A percentile compares a stretch with the other conserved stretches of the same genome.
phyloP scores from a whole-genome alignment of 352 stramenopile species.

The Pythium coloratum region DNA sequence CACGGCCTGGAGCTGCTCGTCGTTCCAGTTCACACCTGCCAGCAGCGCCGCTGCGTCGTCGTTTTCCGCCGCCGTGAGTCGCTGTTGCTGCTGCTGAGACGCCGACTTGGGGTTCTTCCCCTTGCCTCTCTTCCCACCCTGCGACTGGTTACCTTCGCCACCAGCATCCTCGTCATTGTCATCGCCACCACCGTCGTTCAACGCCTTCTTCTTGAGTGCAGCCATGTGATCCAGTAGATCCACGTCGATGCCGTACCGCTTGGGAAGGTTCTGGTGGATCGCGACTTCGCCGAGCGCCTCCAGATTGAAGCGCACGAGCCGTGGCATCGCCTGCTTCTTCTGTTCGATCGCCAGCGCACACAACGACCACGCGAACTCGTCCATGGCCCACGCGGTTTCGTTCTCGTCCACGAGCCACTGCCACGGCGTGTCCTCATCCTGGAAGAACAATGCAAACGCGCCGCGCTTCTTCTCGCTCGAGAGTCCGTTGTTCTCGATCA shows the following conservation, averaged over 20 bases:
- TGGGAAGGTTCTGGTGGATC: slow-evolving; percentile 48
- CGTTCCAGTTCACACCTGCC: slow-evolving; percentile 56
- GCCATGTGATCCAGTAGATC: slow-evolving; percentile 54
- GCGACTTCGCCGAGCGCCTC: slow-evolving; percentile 63
- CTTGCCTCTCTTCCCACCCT: not conserved
- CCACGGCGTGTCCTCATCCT: slow-evolving; percentile 42
- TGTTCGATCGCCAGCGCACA: slow-evolving; percentile 56
- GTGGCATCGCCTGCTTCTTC: slow-evolving; percentile 52
- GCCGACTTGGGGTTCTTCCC: slow-evolving; percentile 13
- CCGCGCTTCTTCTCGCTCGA: slow-evolving; percentile 52
- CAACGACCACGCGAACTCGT: slow-evolving; percentile 77
- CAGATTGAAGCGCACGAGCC: slow-evolving; percentile 52
- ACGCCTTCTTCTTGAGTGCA: slow-evolving; percentile 41
- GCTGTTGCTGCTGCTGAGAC: slow-evolving; percentile 31
- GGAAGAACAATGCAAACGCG: slow-evolving; percentile 57
- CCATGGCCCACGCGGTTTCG: slow-evolving; percentile 52
- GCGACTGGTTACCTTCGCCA: not conserved
- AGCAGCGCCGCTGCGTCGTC: slow-evolving; percentile 54
- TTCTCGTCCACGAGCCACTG: slow-evolving; percentile 64
- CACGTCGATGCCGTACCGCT: slow-evolving; percentile 67
- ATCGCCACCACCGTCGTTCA: slow-evolving; percentile 10
- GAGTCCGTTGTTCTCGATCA: slow-evolving; percentile 59
- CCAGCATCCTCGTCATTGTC: not conserved
- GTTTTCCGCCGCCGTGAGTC: slow-evolving; percentile 56
- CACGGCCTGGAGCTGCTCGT: slow-evolving; percentile 46